Conservation (phyloP, 2,329 filamentous ascomycete genomes). For the Lizonia empirigonia region DNA sequence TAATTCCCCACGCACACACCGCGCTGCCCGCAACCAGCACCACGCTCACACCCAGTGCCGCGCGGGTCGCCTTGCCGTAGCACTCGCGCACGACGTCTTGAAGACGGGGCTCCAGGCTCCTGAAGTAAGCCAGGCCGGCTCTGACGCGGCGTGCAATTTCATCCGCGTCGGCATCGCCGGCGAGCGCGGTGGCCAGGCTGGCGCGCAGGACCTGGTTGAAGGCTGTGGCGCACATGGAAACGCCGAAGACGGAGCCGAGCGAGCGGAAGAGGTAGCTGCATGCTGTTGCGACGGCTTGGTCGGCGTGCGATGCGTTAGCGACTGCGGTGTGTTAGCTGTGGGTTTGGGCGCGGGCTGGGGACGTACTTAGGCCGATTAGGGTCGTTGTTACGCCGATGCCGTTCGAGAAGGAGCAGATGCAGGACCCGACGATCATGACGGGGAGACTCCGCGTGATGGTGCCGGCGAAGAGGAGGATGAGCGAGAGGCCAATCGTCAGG, state of each 20-base stretch:
- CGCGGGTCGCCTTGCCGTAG: conserved; percentile 65
- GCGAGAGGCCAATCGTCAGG: conserved; percentile 60
- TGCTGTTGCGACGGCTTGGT: conserved; percentile 76
- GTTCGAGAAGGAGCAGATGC: conserved; percentile 60
- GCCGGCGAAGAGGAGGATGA: conserved; percentile 65
- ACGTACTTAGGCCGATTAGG: conserved; percentile 67
- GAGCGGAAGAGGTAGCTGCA: conserved; percentile 83
- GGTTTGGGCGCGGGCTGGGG: background rate
- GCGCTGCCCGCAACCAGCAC: conserved; percentile 58
- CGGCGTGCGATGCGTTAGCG: conserved; percentile 68
- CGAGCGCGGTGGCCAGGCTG: conserved; percentile 60
- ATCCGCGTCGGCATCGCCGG: conserved; percentile 63
- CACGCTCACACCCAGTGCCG: conserved; percentile 58
- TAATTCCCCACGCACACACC: conserved; percentile 52
- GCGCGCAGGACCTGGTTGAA: conserved; percentile 71
- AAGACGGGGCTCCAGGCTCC: conserved; percentile 64
- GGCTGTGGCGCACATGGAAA: conserved; percentile 73
- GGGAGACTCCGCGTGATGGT: conserved; percentile 55
- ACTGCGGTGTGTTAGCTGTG: conserved; percentile 50
- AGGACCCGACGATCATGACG: conserved; percentile 63
- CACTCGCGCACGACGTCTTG: conserved; percentile 66
- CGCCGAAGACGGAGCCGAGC: conserved; percentile 67
- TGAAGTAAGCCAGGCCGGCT: conserved; percentile 72
- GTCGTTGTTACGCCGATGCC: conserved; percentile 71
- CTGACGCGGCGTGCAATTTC: conserved; percentile 72